Evolutionary conservation across 2,329 filamentous ascomycete genomes (phyloP), one percentile per base, ranked within the genome.

Genomic region (Colletotrichum costaricense): DNA sequence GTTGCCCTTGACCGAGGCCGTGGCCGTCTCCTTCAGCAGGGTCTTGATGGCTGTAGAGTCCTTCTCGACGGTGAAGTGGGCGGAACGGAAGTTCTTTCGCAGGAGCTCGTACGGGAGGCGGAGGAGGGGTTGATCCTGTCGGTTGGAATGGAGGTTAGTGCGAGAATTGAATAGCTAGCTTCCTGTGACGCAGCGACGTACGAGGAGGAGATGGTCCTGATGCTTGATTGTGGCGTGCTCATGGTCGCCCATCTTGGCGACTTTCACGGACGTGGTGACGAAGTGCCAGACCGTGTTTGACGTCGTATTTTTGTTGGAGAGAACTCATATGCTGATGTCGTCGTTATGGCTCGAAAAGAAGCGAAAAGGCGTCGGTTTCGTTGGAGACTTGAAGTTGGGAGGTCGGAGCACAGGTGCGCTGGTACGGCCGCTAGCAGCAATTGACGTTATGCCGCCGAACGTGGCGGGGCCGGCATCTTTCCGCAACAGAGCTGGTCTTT

Each of bases 91-190:
- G 85, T 97, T 98, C 82, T 97, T 96, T 69, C 95, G 93, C 26
- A 97, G 92, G 70, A 98, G 93, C 81, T 98, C 97, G 83, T 96
- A 93, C 22, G 97, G 97, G 26, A 98, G 91, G 42, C 95, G 95
- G 77, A 99, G 91, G 76, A 98, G 93, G 4, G 96, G 93, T 89
- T 98, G 96, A 80, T 99, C 97, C 95, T 96, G 76, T 26, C 33
- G 63, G 49, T 63, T 67, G 49, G 38, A 38, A 56, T 67, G 46
- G 33, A 28, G 33, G 68, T 74, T 63, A 74, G 68, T 52, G 7
- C 52, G 52, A 46, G 30, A 33, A 3, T 63, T 49, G 42, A 58
- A 62, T 38, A 52, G 33, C 19, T 62, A 56, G n/a, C 33, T 55
- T 49, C 42, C 16, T 69, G 24, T 33, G 56, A 63, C 11, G 35